Percentiles rank a stretch among this genome's conserved stretches.
phyloP scores from a whole-genome alignment of 2,329 filamentous ascomycete species.

The Microcyclospora pomicola region DNA sequence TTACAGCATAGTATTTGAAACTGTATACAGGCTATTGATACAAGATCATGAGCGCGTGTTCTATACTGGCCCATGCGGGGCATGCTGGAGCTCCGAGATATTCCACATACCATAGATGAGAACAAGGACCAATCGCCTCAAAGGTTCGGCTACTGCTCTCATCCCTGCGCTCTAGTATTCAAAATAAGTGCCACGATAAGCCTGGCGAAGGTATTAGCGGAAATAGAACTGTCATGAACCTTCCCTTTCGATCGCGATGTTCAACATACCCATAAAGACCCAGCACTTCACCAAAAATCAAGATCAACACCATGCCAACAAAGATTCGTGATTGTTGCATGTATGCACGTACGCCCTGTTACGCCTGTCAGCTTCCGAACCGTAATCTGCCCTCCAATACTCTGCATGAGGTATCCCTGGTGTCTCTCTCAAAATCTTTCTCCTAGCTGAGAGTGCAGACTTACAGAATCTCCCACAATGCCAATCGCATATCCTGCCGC shows the following conservation, averaged over 20 bases:
- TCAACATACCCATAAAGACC: constrained; percentile 78
- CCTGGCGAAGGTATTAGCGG: constrained; percentile 32
- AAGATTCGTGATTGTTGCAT: constrained; percentile 95
- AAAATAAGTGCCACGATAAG: constrained; percentile 87
- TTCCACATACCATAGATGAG: too few species aligned
- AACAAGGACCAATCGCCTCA: too few species aligned
- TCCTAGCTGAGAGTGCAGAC: constrained; percentile 12
- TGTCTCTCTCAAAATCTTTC: background rate
- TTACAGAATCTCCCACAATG: constrained; percentile 77
- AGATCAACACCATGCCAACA: constrained; percentile 94
- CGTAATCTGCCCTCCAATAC: background rate
- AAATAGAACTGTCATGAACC: background rate
- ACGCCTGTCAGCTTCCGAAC: background rate
- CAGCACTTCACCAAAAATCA: constrained; percentile 96
- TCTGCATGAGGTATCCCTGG: background rate
- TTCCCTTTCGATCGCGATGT: background rate
- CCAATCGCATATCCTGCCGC: constrained; percentile 95
- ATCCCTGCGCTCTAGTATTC: constrained; percentile 46
- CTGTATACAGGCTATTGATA: too few species aligned
- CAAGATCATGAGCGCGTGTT: too few species aligned
- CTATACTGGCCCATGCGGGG: too few species aligned
- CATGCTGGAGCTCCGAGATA: too few species aligned
- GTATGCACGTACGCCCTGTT: constrained; percentile 69
- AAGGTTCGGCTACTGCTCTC: background rate
- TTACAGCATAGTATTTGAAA: too few species aligned